Conservation (phyloP, 164 flowering plant genomes). For the Magnolia kwangsiensis region DNA sequence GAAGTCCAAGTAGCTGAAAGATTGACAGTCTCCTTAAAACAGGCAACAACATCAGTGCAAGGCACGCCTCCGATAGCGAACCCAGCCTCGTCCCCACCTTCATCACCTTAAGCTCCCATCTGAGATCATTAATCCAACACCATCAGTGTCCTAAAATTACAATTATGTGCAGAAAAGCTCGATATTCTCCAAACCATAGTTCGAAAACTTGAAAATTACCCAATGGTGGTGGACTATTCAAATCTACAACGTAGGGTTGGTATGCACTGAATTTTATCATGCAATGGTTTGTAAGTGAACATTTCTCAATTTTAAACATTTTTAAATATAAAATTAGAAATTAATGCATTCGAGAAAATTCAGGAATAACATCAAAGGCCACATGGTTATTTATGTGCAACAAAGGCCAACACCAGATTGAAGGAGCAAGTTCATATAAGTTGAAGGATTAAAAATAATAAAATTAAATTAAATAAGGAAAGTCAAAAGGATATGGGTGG, state of each 20-base stretch:
- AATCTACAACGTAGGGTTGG: not conserved
- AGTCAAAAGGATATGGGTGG: too few species aligned
- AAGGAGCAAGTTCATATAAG: too few species aligned
- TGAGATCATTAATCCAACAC: constrained; percentile 25
- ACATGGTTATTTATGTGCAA: too few species aligned
- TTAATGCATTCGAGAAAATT: too few species aligned
- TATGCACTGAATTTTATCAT: too few species aligned
- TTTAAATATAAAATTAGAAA: too few species aligned
- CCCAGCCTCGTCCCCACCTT: constrained; percentile 67
- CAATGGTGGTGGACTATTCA: not conserved
- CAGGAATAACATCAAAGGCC: too few species aligned
- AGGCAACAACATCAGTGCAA: constrained; percentile 74
- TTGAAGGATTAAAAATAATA: too few species aligned
- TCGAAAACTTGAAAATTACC: not conserved
- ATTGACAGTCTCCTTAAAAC: constrained; percentile 60
- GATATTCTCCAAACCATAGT: not conserved
- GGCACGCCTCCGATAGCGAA: constrained; percentile 68
- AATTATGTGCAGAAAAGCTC: not conserved
- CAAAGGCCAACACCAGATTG: too few species aligned
- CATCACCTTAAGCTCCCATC: constrained; percentile 68
- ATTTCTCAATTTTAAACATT: too few species aligned
- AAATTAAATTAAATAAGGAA: too few species aligned
- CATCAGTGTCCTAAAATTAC: constrained; percentile 5
- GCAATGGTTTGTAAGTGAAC: too few species aligned
- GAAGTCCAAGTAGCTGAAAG: constrained; percentile 60